Base-by-base conservation (phyloP, 176 grass and related monocot species). In the Echinochloa phyllopogon region DNA sequence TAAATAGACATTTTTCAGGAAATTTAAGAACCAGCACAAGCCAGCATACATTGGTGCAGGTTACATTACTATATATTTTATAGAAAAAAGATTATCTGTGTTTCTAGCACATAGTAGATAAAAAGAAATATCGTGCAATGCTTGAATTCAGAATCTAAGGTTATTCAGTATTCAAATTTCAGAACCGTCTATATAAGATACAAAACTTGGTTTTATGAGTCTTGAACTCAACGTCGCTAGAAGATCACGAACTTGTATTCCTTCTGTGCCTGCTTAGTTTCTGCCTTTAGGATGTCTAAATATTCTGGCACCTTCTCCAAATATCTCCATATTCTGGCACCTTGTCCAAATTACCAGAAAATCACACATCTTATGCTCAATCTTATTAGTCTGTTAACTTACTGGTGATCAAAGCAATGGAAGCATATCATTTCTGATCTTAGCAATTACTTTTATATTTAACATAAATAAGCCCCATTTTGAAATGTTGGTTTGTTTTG, bases 1-100 rank as follows among this genome's bases (percentile, higher is more conserved):
- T 20, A 55, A 50, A 33, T 79, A 42, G 20, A 58, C 21, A 79
- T 25, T 50, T 86, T 71, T 86, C 21, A 62, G 41, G 41, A 86
- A 79, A 50, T 14, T 9, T 85, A 70, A 65, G 43, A 74, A 63
- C 36, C 74, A 83, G 61, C 25, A 37, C 70, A 38, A 60, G 56
- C 13, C 52, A 71, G 10, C 53, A 6, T 53, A 60, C 41, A 59
- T 7, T 24, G 40, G 40, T 70, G 52, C 66, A 70, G 52, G 12
- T 50, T 77, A 18, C 25, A 71, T 16, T 17, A 48, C 27, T 83
- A 20, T 38, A 60, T 84, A 36, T 55, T 14, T 56, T 74, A 36
- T 51, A 25, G 8, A 51, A 51, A 43, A 75, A 75, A 8, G 17
- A 75, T 12, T 38, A 38, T 37, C 48, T 75, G 17, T 75, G 52